Conservation (phyloP, 2,329 filamentous ascomycete genomes). For the Verticillium isaacii region DNA sequence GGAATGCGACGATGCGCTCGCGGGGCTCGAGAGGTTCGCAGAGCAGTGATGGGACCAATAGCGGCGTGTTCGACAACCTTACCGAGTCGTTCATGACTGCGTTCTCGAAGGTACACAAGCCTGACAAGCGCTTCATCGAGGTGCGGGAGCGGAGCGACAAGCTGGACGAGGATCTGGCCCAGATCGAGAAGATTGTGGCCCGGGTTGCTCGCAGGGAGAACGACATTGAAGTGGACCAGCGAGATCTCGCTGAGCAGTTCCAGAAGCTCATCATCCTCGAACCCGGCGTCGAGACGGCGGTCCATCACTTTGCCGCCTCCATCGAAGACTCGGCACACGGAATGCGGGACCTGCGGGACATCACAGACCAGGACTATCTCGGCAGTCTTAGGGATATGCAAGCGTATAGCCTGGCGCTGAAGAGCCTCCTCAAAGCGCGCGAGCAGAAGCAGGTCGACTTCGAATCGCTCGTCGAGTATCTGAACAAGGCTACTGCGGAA, state of each 20-base stretch:
- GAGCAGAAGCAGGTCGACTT: conserved; percentile 98
- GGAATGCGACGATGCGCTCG: conserved; percentile 92
- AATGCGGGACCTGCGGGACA: conserved; percentile 76
- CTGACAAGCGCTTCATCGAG: conserved; percentile 90
- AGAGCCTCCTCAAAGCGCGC: conserved; percentile 81
- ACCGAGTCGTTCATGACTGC: conserved; percentile 96
- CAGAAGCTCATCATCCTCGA: conserved; percentile 88
- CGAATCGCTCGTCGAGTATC: conserved; percentile 91
- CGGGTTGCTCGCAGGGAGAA: conserved; percentile 82
- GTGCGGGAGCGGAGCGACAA: conserved; percentile 91
- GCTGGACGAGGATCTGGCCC: conserved; percentile 85
- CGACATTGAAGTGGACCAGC: conserved; percentile 83
- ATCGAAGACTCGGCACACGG: conserved; percentile 79
- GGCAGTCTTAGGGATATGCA: conserved; percentile 93
- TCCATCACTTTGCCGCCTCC: conserved; percentile 81
- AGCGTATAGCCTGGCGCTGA: conserved; percentile 83
- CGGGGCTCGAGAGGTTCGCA: conserved; percentile 63
- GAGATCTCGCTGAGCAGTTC: conserved; percentile 89
- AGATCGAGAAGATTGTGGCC: conserved; percentile 94
- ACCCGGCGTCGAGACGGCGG: conserved; percentile 74
- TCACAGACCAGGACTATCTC: conserved; percentile 94
- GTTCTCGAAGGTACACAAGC: conserved; percentile 93
- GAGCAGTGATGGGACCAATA: conserved; percentile 40
- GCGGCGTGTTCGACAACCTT: conserved; percentile 87
- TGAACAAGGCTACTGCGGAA: conserved; percentile 84